Evolutionary conservation across 208 protist species (phyloP).

Genomic region (Crithidia expoeki): DNA sequence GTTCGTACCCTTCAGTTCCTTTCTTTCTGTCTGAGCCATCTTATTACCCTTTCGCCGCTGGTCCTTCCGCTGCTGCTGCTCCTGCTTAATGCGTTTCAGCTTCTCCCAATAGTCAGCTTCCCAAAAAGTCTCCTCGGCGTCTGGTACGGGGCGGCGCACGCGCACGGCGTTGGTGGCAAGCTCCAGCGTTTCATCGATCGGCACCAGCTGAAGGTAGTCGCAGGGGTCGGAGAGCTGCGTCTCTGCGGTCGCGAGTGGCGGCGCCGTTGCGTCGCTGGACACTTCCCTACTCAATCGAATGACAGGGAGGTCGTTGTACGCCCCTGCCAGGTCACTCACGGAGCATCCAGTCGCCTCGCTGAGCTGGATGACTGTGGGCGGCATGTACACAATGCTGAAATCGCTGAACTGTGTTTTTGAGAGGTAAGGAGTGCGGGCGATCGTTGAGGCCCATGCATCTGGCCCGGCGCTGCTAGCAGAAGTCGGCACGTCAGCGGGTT

Average conservation of each 20-base stretch:
- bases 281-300: slow-evolving; percentile 45
- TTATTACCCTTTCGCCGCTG: slow-evolving; percentile 6
- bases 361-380: slow-evolving; percentile 56
- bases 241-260: neutral
- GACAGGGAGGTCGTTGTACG: slow-evolving; percentile 44
- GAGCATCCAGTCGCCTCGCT: slow-evolving; percentile 48
- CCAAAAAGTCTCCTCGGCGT: slow-evolving; percentile 68
- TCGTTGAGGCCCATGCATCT: slow-evolving; percentile 7
- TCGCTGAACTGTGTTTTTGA: slow-evolving; percentile 27
- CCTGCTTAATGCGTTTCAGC: slow-evolving; percentile 30
- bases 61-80: slow-evolving; percentile 28
- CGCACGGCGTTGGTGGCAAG: slow-evolving; percentile 50
- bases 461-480: neutral
- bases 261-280: neutral
- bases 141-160: slow-evolving; percentile 35
- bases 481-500: neutral
- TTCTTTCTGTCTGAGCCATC: slow-evolving; percentile 6
- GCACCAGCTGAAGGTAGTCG: slow-evolving; percentile 32
- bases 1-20: slow-evolving; percentile 9
- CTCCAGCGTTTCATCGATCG: slow-evolving; percentile 50
- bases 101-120: slow-evolving; percentile 66
- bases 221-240: slow-evolving; percentile 22
- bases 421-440: slow-evolving; percentile 55
- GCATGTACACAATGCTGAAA: slow-evolving; percentile 56
- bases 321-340: slow-evolving; percentile 25